A percentile compares a stretch with the other conserved stretches of the same genome.
Conservation (phyloP, 2,329 filamentous ascomycete genomes). For the Knoxdaviesia capensis region DNA sequence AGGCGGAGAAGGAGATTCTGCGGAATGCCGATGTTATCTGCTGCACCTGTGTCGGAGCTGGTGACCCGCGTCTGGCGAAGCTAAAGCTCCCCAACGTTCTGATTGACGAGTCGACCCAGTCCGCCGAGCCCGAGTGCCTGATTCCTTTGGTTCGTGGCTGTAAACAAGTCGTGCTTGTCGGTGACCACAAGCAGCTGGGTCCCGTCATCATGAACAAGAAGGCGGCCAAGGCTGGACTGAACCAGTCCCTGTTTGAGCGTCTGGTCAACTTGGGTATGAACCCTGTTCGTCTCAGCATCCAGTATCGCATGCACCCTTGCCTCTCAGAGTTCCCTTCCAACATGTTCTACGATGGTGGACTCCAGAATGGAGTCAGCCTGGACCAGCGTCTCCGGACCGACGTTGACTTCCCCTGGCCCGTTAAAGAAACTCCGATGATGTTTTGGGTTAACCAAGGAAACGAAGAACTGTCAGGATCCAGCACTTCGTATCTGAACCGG, state of each 20-base stretch:
- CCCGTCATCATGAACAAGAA: slow-evolving; percentile 99
- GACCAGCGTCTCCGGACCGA: slow-evolving; percentile 76
- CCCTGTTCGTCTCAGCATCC: slow-evolving; percentile 84
- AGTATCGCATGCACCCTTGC: slow-evolving; percentile 98
- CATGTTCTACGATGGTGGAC: slow-evolving; percentile 97
- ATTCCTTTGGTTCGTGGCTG: slow-evolving; percentile 92
- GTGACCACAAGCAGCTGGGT: slow-evolving; percentile 93
- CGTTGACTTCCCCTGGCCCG: slow-evolving; percentile 96
- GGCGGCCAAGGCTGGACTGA: slow-evolving; percentile 88
- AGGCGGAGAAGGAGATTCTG: slow-evolving; percentile 86
- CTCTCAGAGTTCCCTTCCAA: slow-evolving; percentile 95
- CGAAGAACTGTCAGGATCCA: slow-evolving; percentile 93
- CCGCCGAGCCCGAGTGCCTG: slow-evolving; percentile 96
- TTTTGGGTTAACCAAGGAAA: slow-evolving; percentile 98
- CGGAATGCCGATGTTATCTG: slow-evolving; percentile 94
- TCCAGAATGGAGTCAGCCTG: slow-evolving; percentile 90
- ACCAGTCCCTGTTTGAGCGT: slow-evolving; percentile 96
- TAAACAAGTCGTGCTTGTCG: slow-evolving; percentile 97
- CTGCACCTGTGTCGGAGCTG: slow-evolving; percentile 94
- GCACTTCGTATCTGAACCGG: slow-evolving; percentile 93
- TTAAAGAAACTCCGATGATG: slow-evolving; percentile 93
- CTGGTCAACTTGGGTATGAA: slow-evolving; percentile 78
- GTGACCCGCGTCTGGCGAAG: slow-evolving; percentile 84
- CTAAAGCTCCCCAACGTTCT: slow-evolving; percentile 97
- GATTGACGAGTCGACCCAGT: slow-evolving; percentile 96